Evolutionary conservation across 768 basidiomycete genomes (phyloP).

Genomic region (Pleurotus salmoneostramineus): DNA sequence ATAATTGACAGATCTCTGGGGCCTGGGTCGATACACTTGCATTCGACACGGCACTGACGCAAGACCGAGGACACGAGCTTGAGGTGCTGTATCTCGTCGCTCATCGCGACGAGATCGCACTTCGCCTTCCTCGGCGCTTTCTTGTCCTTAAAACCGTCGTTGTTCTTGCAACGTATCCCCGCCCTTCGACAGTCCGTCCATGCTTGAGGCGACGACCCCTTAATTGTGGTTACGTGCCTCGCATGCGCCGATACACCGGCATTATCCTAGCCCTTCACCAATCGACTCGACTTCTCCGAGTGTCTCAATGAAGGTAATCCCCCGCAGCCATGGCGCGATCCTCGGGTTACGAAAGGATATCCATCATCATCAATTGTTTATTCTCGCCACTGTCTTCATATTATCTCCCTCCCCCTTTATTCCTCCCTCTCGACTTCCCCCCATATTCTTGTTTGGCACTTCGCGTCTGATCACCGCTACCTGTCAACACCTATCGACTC

Average conservation of each 20-base stretch:
- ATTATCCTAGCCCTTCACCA: conserved; percentile 26
- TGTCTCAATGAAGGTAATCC: background rate
- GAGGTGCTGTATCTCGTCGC: conserved; percentile 50
- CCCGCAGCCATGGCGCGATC: conserved; percentile 7
- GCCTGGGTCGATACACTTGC: conserved; percentile 41
- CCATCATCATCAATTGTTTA: conserved; percentile 35
- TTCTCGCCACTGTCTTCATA: conserved; percentile 41
- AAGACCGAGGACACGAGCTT: conserved; percentile 59
- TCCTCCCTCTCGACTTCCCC: conserved; percentile 11
- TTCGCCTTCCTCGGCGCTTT: conserved; percentile 51
- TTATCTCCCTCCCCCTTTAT: conserved; percentile 15
- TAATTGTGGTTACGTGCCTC: conserved; percentile 78
- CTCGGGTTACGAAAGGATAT: background rate
- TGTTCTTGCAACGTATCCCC: background rate
- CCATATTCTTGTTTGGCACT: conserved; percentile 16
- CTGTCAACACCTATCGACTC: conserved; percentile 7
- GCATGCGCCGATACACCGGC: conserved; percentile 76
- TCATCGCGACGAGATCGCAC: conserved; percentile 48
- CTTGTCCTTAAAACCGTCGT: conserved; percentile 38
- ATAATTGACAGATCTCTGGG: conserved; percentile 51
- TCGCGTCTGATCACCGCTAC: conserved; percentile 44
- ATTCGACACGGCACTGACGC: conserved; percentile 59
- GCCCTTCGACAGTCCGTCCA: background rate
- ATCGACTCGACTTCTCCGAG: conserved; percentile 6
- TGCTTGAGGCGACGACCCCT: conserved; percentile 79